These are phyloP conservation scores for Acanthamoeba divionensis DNA, from an alignment of 208 protist genomes.

Conservation along the genomic window DNA sequence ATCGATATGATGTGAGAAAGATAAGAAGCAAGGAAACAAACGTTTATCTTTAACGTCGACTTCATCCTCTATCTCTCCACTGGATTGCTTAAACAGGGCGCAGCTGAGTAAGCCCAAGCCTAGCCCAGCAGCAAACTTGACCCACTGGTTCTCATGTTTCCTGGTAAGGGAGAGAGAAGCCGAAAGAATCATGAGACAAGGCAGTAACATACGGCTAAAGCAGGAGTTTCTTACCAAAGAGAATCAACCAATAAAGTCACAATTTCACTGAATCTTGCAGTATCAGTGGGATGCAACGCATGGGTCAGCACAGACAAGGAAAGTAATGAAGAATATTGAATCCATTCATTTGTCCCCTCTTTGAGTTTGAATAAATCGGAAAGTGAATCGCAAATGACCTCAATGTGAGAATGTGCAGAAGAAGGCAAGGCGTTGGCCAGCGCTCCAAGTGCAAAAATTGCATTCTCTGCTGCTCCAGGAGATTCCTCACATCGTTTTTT, in stretches of 20 bases:
- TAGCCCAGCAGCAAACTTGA: constrained; percentile 2
- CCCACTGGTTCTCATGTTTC: constrained; percentile 16
- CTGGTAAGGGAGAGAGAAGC: background rate
- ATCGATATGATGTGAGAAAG: background rate
- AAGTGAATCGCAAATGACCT: constrained; percentile 44
- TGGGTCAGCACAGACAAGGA: background rate
- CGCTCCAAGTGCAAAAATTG: background rate
- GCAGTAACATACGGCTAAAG: background rate
- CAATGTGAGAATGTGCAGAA: constrained; percentile 10
- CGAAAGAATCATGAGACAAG: background rate
- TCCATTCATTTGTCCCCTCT: background rate
- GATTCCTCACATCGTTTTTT: constrained; percentile 24
- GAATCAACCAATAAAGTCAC: background rate
- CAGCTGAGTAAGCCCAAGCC: background rate
- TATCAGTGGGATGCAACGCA: constrained; percentile 35
- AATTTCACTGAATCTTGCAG: background rate
- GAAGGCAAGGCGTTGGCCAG: background rate
- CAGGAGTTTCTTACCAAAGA: background rate
- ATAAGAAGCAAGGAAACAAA: background rate
- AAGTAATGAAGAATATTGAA: background rate
- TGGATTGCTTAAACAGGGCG: background rate
- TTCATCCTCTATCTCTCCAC: background rate
- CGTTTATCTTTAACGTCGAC: background rate
- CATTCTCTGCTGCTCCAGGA: constrained; percentile 16
- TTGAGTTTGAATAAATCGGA: constrained; percentile 7